phyloP scores from a whole-genome alignment of 1,284 basidiomycete genomes.

The Lentinula novae-zelandiae region DNA sequence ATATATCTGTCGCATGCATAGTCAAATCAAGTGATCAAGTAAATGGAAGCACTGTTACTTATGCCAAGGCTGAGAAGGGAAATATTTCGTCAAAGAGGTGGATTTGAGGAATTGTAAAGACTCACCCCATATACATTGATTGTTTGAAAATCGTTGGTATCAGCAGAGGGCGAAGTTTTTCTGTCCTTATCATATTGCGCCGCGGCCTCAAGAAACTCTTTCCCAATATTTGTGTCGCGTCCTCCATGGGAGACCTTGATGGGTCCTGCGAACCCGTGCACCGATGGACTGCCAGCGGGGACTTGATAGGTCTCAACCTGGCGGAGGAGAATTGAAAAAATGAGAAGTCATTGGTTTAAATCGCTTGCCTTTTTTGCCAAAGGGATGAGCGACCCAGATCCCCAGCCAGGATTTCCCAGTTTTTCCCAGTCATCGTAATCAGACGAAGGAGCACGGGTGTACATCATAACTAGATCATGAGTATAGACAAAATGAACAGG shows the following conservation, averaged over 20 bases:
- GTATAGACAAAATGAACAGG: neutral
- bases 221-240: slow-evolving; percentile 31
- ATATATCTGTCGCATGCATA: slow-evolving; percentile 36
- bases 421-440: slow-evolving; percentile 46
- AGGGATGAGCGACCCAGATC: slow-evolving; percentile 38
- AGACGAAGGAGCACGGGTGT: slow-evolving; percentile 43
- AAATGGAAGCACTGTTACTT: slow-evolving; percentile 12
- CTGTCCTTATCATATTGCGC: slow-evolving; percentile 41
- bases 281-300: slow-evolving; percentile 21
- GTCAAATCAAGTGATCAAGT: neutral
- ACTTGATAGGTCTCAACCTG: slow-evolving; percentile 51
- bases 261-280: slow-evolving; percentile 53
- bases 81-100: neutral
- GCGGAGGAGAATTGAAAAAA: neutral
- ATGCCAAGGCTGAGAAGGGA: slow-evolving; percentile 15
- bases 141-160: slow-evolving; percentile 39
- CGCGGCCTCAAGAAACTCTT: slow-evolving; percentile 45
- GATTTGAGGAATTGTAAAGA: slow-evolving; percentile 6
- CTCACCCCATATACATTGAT: slow-evolving; percentile 44
- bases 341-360: neutral
- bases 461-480: slow-evolving; percentile 41
- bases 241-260: slow-evolving; percentile 45
- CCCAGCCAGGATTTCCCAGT: slow-evolving; percentile 41
- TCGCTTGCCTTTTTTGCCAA: slow-evolving; percentile 37
- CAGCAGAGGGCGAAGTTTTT: slow-evolving; percentile 27